Evolutionary conservation across 495 filamentous ascomycete species (phyloP).

Genomic region (Achaetomiella virescens): DNA sequence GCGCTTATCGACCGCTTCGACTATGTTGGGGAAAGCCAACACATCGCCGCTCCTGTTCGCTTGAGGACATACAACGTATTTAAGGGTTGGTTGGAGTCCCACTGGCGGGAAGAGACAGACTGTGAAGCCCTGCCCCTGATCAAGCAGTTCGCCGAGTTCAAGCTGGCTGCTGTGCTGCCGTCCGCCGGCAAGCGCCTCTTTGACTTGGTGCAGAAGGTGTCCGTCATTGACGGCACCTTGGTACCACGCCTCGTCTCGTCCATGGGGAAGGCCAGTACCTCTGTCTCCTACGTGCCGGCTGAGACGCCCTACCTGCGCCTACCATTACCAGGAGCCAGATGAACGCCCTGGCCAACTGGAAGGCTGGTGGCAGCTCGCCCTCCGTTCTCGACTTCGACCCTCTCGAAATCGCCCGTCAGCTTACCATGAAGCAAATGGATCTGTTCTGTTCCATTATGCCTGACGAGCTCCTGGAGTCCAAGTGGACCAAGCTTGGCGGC

Average conservation of each 20-base stretch:
- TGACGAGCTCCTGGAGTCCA: slow-evolving; percentile 86
- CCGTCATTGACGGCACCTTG: slow-evolving; percentile 62
- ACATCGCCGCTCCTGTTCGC: slow-evolving; percentile 70
- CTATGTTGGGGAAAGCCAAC: slow-evolving; percentile 72
- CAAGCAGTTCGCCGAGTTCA: slow-evolving; percentile 66
- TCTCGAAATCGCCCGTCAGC: slow-evolving; percentile 82
- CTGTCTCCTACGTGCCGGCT: slow-evolving; percentile 59
- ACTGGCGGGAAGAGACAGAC: slow-evolving; percentile 85
- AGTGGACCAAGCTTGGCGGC: slow-evolving; percentile 83
- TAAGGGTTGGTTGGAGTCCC: slow-evolving; percentile 94
- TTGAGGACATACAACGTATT: slow-evolving; percentile 92
- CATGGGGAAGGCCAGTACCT: slow-evolving; percentile 79
- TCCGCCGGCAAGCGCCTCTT: slow-evolving; percentile 71
- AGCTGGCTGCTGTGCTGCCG: slow-evolving; percentile 61
- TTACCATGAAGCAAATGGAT: slow-evolving; percentile 87
- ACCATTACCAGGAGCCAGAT: slow-evolving; percentile 69
- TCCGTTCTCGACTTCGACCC: slow-evolving; percentile 91
- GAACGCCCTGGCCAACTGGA: slow-evolving; percentile 66
- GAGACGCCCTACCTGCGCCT: slow-evolving; percentile 67
- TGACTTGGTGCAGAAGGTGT: slow-evolving; percentile 78
- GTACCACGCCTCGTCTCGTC: slow-evolving; percentile 85
- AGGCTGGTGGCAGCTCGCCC: slow-evolving; percentile 58
- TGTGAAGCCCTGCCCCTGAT: slow-evolving; percentile 68
- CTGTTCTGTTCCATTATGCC: slow-evolving; percentile 92
- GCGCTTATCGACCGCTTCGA: slow-evolving; percentile 85